Evolutionary conservation across 2,329 filamentous ascomycete species (phyloP).

Genomic region (Amesomyces nigricolor): DNA sequence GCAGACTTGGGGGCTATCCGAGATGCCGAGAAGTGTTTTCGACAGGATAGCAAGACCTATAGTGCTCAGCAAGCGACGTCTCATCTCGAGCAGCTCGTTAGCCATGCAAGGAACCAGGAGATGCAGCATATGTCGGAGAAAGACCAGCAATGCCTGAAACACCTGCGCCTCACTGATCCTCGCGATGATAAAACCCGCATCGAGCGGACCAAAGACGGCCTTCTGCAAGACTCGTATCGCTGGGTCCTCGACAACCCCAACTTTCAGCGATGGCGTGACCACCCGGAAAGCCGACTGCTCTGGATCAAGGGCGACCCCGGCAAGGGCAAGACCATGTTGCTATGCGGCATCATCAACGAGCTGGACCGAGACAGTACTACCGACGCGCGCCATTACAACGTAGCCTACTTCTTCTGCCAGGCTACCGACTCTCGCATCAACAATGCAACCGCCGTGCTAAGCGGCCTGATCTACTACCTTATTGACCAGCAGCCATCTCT

Average conservation of each 20-base stretch:
- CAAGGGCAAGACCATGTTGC: too few relatives aligned
- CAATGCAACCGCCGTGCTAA: conserved; percentile 28
- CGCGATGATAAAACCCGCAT: conserved; percentile 34
- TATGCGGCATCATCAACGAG: too few relatives aligned
- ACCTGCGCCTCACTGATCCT: conserved; percentile 25
- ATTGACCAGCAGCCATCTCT: conserved; percentile 31
- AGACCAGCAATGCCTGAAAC: background rate
- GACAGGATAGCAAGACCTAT: too few relatives aligned
- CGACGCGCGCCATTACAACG: conserved; percentile 25
- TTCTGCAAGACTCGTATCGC: conserved; percentile 30
- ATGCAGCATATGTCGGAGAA: background rate
- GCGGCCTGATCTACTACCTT: conserved; percentile 31
- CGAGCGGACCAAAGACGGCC: conserved; percentile 31
- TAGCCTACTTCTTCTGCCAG: too few relatives aligned
- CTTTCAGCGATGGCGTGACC: too few relatives aligned
- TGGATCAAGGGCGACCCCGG: too few relatives aligned
- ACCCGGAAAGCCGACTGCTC: too few relatives aligned
- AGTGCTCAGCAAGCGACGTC: background rate
- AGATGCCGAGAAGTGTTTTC: conserved; percentile 22
- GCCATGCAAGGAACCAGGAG: too few relatives aligned
- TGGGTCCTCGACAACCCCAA: conserved; percentile 31
- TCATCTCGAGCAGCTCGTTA: background rate
- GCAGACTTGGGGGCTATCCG: conserved; percentile 27
- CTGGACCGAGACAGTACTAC: background rate
- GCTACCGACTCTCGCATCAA: too few relatives aligned